Conservation (phyloP, 164 flowering plant species). For the Buxus sempervirens region DNA sequence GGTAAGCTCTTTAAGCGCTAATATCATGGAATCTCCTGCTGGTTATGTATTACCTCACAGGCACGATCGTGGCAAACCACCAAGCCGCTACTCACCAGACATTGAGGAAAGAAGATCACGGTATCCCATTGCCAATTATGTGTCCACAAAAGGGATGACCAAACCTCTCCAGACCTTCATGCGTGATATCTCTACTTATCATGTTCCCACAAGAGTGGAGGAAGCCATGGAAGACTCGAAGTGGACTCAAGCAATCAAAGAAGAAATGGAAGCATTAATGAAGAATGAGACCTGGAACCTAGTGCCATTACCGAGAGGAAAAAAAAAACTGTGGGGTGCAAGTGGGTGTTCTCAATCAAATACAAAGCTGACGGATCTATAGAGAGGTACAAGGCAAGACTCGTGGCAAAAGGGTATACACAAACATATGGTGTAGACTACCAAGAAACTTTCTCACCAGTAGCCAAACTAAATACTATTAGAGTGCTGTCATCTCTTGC, state of each 20-base stretch:
- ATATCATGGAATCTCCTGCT: neutral
- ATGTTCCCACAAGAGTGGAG: slow-evolving; percentile 12
- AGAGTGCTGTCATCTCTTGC: neutral
- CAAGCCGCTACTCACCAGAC: slow-evolving; percentile 4
- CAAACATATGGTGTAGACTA: slow-evolving; percentile 5
- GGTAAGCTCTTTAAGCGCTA: neutral
- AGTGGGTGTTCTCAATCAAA: slow-evolving; percentile 10
- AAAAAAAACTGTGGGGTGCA: slow-evolving; percentile 6
- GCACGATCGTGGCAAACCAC: too few relatives aligned
- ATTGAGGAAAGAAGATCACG: slow-evolving; percentile 6
- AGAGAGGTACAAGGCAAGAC: slow-evolving; percentile 9
- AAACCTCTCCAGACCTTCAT: slow-evolving; percentile 8
- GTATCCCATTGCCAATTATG: slow-evolving; percentile 15
- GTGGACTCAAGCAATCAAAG: slow-evolving; percentile 14
- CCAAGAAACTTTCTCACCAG: slow-evolving; percentile 4
- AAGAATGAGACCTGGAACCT: slow-evolving; percentile 5
- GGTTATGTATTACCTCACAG: slow-evolving; percentile 12
- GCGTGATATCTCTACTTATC: neutral
- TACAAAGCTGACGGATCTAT: slow-evolving; percentile 4
- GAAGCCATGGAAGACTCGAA: slow-evolving; percentile 10
- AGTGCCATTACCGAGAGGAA: slow-evolving; percentile 8
- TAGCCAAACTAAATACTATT: slow-evolving; percentile 8
- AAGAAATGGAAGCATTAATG: slow-evolving; percentile 5
- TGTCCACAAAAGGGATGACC: slow-evolving; percentile 5
- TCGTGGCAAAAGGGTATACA: slow-evolving; percentile 12